phyloP scores from a whole-genome alignment of 495 filamentous ascomycete species.

The Daldinia caldariorum region DNA sequence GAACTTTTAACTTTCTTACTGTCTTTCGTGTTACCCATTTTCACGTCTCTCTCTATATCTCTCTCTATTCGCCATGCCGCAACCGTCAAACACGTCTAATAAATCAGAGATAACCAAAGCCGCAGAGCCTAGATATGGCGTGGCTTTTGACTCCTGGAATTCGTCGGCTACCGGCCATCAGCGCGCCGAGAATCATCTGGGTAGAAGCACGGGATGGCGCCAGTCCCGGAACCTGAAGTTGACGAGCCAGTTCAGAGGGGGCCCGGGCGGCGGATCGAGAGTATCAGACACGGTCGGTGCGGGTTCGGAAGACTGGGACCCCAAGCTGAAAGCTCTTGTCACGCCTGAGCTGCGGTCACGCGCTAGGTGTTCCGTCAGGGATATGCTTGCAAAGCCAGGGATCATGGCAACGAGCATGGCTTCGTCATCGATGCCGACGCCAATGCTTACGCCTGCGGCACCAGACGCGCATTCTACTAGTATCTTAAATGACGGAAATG shows the following conservation, averaged over 20 bases:
- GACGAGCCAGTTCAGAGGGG: slow-evolving; percentile 69
- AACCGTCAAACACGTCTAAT: slow-evolving; percentile 40
- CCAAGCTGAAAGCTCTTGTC: slow-evolving; percentile 56
- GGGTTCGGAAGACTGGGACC: slow-evolving; percentile 59
- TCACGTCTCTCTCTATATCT: background rate
- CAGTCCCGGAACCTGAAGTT: slow-evolving; percentile 73
- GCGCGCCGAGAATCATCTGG: slow-evolving; percentile 68
- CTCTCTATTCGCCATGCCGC: slow-evolving; percentile 35
- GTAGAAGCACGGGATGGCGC: slow-evolving; percentile 73
- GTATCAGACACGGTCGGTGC: slow-evolving; percentile 68
- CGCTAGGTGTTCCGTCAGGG: slow-evolving; percentile 54
- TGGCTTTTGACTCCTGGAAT: slow-evolving; percentile 82
- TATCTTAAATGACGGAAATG: background rate
- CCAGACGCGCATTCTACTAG: background rate
- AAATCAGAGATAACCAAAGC: slow-evolving; percentile 50
- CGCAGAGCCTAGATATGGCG: slow-evolving; percentile 58
- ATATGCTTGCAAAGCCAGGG: slow-evolving; percentile 61
- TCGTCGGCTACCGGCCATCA: slow-evolving; percentile 84
- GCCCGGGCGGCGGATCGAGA: slow-evolving; percentile 59
- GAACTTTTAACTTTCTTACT: background rate
- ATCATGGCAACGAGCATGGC: slow-evolving; percentile 47
- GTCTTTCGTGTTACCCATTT: slow-evolving; percentile 18
- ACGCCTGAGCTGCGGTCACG: slow-evolving; percentile 55
- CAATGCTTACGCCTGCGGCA: background rate
- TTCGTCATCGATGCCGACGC: background rate